A percentile compares a stretch with the other conserved stretches of the same genome.
These are phyloP conservation scores for Wickerhamomyces sydowiorum DNA, from an alignment of 805 yeast genomes.

Conservation along the genomic window DNA sequence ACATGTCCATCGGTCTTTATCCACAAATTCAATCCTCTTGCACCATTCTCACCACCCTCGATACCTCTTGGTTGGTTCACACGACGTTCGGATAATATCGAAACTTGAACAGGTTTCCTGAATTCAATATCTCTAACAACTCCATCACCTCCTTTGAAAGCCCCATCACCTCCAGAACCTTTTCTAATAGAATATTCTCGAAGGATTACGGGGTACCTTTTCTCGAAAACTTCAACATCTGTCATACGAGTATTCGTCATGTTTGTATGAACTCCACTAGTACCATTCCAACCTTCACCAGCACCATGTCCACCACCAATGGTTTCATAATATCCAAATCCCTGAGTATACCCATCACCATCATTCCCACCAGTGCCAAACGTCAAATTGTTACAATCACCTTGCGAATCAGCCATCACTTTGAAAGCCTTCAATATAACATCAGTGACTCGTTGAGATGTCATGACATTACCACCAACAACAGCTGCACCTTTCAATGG, in stretches of 20 bases:
- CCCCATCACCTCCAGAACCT: slow-evolving; percentile 79
- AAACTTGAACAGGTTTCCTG: slow-evolving; percentile 62
- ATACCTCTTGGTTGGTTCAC: slow-evolving; percentile 83
- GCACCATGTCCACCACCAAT: slow-evolving; percentile 97
- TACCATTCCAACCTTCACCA: slow-evolving; percentile 80
- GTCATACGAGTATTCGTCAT: slow-evolving; percentile 94
- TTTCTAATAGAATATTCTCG: slow-evolving; percentile 64
- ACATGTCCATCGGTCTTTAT: slow-evolving; percentile 28
- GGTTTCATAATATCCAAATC: slow-evolving; percentile 90
- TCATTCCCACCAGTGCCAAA: slow-evolving; percentile 75
- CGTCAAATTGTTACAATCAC: slow-evolving; percentile 90
- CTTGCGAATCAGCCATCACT: slow-evolving; percentile 93
- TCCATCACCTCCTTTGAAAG: slow-evolving; percentile 77
- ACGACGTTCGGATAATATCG: slow-evolving; percentile 83
- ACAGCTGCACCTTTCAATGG: slow-evolving; percentile 88
- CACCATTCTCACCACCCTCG: slow-evolving; percentile 74
- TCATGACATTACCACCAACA: slow-evolving; percentile 92
- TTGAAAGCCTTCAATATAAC: slow-evolving; percentile 80
- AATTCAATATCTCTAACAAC: slow-evolving; percentile 83
- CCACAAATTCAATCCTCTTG: slow-evolving; percentile 64
- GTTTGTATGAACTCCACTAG: slow-evolving; percentile 86
- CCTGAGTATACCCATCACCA: slow-evolving; percentile 46
- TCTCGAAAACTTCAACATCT: slow-evolving; percentile 84
- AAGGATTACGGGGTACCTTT: slow-evolving; percentile 78
- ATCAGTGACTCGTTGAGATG: slow-evolving; percentile 91